Base-by-base conservation (phyloP, 352 stramenopile genomes). In the Phytophthora nicotianae region DNA sequence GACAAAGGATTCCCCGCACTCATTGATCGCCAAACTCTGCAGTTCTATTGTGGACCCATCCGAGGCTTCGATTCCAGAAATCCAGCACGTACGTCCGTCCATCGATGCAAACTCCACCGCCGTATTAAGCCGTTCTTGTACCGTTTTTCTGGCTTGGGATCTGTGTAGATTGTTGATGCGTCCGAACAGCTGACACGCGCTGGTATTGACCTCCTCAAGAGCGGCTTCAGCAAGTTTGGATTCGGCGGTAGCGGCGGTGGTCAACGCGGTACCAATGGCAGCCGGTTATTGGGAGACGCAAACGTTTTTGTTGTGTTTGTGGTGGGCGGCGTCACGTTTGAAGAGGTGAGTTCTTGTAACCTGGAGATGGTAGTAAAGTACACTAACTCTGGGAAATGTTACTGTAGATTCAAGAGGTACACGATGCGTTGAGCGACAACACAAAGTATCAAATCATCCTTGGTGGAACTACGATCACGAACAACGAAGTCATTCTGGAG, bases 211-310 rank as follows among this genome's bases (percentile, higher is more conserved):
- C 68, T 93, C 29, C 72, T 93, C 4, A 91, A 89, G 55, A 91
- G 82, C n/a, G 85, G 85, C 3, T 89, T 93, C 45, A 93, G 82
- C 67, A 83, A 85, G 23, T 91, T 93, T 58, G 85, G 85, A 1
- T 90, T 93, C 62, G 77, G 71, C 42, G 72, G 49, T 41, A 70
- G 50, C 24, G 53, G 42, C 13, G 52, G 58, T 27, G 35, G 41
- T 35, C 52, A 77, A 42, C 51, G 60, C 23, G 20, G 59, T 0
- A 62, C 55, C 11, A 68, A 50, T 14, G 55, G 47, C 3, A 69
- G 51, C 42, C 67, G 67, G 33, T 16, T 85, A 19, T 21, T 89
- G 37, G 71, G 68, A 19, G 58, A 81, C 11, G 74, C 78, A 2
- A 68, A 70, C 9, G 50, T 86, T 6, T 50, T 91, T 27, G 64